Percentiles rank a stretch among this genome's conserved stretches.
Evolutionary conservation across 495 filamentous ascomycete species (phyloP).

Genomic region (Aspergillus campestris): DNA sequence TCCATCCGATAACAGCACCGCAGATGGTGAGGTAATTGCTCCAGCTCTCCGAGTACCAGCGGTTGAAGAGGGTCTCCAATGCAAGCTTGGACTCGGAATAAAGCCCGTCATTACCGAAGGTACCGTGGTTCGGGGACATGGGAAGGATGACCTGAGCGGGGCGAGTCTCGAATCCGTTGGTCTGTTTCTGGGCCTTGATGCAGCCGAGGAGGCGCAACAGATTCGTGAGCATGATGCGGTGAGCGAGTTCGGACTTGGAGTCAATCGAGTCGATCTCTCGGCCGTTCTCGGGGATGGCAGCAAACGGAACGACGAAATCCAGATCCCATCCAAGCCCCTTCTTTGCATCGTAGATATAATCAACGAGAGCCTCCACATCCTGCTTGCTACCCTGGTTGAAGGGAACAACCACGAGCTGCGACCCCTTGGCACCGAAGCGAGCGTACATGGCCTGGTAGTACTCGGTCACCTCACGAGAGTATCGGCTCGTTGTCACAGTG

Average conservation of each 20-base stretch:
- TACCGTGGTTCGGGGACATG: constrained; percentile 95
- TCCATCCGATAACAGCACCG: constrained; percentile 98
- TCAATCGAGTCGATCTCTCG: constrained; percentile 97
- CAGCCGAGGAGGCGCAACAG: constrained; percentile 80
- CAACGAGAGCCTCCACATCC: constrained; percentile 84
- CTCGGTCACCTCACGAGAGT: constrained; percentile 95
- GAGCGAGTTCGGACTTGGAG: constrained; percentile 95
- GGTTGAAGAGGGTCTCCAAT: constrained; percentile 95
- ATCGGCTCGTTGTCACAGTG: constrained; percentile 89
- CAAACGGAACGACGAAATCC: constrained; percentile 93
- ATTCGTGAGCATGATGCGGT: constrained; percentile 99
- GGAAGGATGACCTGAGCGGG: constrained; percentile 95
- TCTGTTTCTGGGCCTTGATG: constrained; percentile 83
- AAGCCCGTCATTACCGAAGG: constrained; percentile 94
- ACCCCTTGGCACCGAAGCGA: constrained; percentile 84
- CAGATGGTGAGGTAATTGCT: constrained; percentile 97
- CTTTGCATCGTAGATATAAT: constrained; percentile 97
- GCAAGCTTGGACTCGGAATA: constrained; percentile 98
- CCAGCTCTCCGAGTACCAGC: constrained; percentile 98
- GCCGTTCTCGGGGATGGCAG: constrained; percentile 93
- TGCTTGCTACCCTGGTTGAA: constrained; percentile 99
- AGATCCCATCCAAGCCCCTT: constrained; percentile 96
- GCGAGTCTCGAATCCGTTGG: constrained; percentile 82
- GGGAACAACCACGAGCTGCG: constrained; percentile 92
- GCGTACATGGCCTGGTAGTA: constrained; percentile 99